These are phyloP conservation scores for Mycena venus DNA, from an alignment of 768 basidiomycete species.

Conservation along the genomic window DNA sequence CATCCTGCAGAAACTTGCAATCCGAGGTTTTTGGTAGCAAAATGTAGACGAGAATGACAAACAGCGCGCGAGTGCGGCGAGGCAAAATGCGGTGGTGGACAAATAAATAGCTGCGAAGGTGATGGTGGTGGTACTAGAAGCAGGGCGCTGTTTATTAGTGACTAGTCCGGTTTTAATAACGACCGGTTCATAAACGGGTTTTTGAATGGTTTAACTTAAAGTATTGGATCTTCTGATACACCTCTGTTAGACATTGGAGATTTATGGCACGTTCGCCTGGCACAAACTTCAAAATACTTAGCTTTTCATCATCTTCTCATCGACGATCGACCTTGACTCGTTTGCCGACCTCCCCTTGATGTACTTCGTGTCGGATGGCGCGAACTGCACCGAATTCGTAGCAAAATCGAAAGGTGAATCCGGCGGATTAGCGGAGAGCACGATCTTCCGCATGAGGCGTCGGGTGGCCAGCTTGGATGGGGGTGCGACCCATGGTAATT, in stretches of 20 bases:
- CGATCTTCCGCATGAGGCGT: no score
- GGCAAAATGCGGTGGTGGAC: background rate
- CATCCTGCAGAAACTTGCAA: background rate
- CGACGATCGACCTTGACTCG: background rate
- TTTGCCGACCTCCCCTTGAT: background rate
- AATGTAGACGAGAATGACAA: background rate
- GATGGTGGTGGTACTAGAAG: background rate
- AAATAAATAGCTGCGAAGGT: background rate
- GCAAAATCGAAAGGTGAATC: slow-evolving; percentile 7
- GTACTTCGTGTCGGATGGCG: background rate
- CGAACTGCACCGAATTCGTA: slow-evolving; percentile 1
- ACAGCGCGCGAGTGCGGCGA: background rate
- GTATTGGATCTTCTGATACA: no score
- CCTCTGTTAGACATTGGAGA: no score
- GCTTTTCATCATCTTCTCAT: background rate
- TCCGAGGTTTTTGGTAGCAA: background rate
- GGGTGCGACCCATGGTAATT: background rate
- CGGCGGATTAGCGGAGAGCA: background rate
- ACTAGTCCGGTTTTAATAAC: no score
- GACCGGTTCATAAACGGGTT: no score
- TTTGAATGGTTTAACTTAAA: no score
- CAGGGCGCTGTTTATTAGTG: background rate
- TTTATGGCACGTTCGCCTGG: no score
- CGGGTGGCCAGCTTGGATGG: background rate
- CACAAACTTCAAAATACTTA: no score